phyloP scores from a whole-genome alignment of 306 rosid species.

The Acacia melanoxylon region DNA sequence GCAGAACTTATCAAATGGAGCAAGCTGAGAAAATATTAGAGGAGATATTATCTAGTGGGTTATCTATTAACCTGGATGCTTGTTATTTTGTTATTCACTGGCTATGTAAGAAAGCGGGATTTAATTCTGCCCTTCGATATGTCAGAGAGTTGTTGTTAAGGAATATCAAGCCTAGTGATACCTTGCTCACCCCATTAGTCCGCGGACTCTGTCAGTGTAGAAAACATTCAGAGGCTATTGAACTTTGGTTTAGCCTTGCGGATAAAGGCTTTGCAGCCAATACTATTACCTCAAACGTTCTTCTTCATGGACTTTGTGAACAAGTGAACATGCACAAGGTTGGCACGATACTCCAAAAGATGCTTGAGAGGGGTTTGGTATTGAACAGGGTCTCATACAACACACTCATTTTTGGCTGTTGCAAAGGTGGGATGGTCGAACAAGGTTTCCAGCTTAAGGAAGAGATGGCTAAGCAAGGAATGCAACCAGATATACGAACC shows the following conservation, averaged over 20 bases:
- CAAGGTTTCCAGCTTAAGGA: constrained; percentile 55
- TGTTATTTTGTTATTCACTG: constrained; percentile 49
- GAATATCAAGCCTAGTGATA: constrained; percentile 55
- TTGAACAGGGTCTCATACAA: constrained; percentile 64
- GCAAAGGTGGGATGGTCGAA: constrained; percentile 49
- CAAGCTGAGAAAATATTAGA: constrained; percentile 46
- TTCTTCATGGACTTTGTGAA: constrained; percentile 67
- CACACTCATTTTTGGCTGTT: constrained; percentile 64
- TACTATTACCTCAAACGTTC: constrained; percentile 61
- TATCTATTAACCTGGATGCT: constrained; percentile 49
- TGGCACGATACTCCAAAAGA: constrained; percentile 34
- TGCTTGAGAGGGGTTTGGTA: constrained; percentile 58
- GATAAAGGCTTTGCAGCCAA: constrained; percentile 60
- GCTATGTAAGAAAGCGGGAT: constrained; percentile 49
- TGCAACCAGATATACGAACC: constrained; percentile 59
- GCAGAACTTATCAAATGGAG: constrained; percentile 54
- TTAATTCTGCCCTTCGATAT: constrained; percentile 50
- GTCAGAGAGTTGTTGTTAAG: constrained; percentile 44
- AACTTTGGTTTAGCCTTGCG: constrained; percentile 69
- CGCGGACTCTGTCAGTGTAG: constrained; percentile 60
- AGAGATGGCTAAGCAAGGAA: constrained; percentile 56
- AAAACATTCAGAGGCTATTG: constrained; percentile 55
- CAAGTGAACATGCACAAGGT: constrained; percentile 50
- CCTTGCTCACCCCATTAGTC: constrained; percentile 59
- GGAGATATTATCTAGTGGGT: constrained; percentile 40